Evolutionary conservation across 305 asterid species (phyloP), one percentile per base, ranked within the genome.

Genomic region (Plantago rigida): DNA sequence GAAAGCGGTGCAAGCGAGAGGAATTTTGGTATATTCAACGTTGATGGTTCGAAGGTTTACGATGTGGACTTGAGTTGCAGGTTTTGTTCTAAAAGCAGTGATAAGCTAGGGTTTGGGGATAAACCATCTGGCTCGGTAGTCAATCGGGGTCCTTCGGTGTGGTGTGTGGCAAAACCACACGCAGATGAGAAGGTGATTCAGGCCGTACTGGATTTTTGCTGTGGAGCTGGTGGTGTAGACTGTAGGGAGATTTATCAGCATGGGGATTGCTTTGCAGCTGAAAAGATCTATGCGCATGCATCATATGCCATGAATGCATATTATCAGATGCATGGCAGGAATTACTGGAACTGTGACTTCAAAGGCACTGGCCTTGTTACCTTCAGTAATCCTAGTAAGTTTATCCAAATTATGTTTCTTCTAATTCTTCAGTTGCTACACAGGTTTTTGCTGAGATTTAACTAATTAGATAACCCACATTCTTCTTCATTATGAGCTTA

Each of bases 141-240:
- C 28, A 67, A 13, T 24, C 47, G 81, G 58, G 94, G 94, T 5
- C 94, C 94, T 51, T 81, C 94, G 1, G 94, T 81, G 26, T 84
- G 92, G 92, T 81, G 92, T 41, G 92, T 84, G 62, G 92, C 87
- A 3, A 81, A 84, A 46, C 87, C 92, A 0, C 87, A 84, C n/a
- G 81, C 87, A 1, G 86, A 84, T 39, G 87, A 81, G 78, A 81
- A 79, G 73, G 73, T 81, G 67, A 55, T 81, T 36, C 82, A 79
- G 54, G 79, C 71, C 0, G 86, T 84, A 13, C 7, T 84, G 59
- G 79, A 81, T 62, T 79, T 84, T 61, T 84, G 87, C 70, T 69
- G 88, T 59, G 78, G 87, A 13, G 56, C 76, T 0, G 87, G 87
- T 0, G 87, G 87, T 0, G 87, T 74, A 0, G 88, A 86, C 28